These are phyloP conservation scores for Bacterosira constricta DNA, from an alignment of 108 stramenopile species.

Conservation along the genomic window DNA sequence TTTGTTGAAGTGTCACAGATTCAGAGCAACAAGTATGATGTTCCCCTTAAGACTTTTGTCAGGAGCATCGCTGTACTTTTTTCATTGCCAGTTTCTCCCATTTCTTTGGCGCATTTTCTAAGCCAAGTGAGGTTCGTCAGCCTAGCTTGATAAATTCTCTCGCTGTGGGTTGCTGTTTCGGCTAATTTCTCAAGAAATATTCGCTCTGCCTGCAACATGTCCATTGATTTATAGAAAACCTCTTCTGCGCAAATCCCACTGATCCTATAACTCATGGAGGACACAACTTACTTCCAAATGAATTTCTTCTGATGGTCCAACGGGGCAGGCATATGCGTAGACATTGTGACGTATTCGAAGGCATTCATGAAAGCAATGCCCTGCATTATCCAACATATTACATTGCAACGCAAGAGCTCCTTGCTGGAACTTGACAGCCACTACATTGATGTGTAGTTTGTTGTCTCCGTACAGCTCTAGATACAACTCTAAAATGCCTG, in stretches of 20 bases:
- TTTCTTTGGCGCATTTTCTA: conserved; percentile 59
- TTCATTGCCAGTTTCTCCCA: too few species aligned
- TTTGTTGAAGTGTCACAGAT: conserved; percentile 27
- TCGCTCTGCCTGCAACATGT: conserved; percentile 52
- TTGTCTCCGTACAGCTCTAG: conserved; percentile 66
- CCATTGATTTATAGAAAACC: conserved; percentile 38
- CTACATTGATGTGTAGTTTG: conserved; percentile 65
- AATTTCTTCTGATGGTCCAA: conserved; percentile 16
- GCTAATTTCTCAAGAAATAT: conserved; percentile 47
- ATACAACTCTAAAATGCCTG: conserved; percentile 65
- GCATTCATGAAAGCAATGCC: conserved; percentile 35
- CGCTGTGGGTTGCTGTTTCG: conserved; percentile 40
- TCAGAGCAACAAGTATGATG: not conserved
- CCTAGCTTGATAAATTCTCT: conserved; percentile 55
- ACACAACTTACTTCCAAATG: conserved; percentile 70
- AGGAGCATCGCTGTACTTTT: too few species aligned
- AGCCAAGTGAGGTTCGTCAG: conserved; percentile 75
- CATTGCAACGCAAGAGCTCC: conserved; percentile 65
- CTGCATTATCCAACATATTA: conserved; percentile 58
- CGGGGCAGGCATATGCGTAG: conserved; percentile 60
- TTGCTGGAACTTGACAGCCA: conserved; percentile 72
- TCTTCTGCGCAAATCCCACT: conserved; percentile 56
- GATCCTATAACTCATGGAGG: conserved; percentile 63
- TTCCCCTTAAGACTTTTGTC: not conserved
- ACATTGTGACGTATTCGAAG: conserved; percentile 58